Evolutionary conservation across 1,284 basidiomycete genomes (phyloP), one percentile per base, ranked within the genome.

Genomic region (Mycena citricolor): DNA sequence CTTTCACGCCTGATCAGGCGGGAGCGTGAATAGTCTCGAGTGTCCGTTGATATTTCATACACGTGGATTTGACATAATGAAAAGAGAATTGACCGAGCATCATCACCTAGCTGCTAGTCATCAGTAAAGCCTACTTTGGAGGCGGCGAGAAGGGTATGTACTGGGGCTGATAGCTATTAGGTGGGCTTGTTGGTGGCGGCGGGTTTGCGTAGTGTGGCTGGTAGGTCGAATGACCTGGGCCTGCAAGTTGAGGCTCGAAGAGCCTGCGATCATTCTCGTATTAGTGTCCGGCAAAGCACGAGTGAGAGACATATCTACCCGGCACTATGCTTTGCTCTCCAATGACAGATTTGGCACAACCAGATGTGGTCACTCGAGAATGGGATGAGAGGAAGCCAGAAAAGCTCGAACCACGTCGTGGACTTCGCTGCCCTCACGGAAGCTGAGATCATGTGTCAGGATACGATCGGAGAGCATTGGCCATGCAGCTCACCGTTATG

Each of bases 361-460:
- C 70, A 71, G 38, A 73, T 57, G 41, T 67, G 65, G 47, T 70
- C 67, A 47, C 57, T 65, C n/a, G 65, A 67, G 35, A 73, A 57
- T 11, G 71, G 72, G 34, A 73, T 54, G 31, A 74, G 49, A 17
- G 71, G 72, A 10, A 74, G 57, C 57, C 65, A 74, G 62, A 69
- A 73, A 25, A 74, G 57, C 54, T 73, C 68, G 52, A 74, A 73
- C 72, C 71, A 74, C 20, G 58, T 65, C 21, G 62, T 69, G 38
- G 57, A 65, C 57, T 71, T 73, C 13, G 67, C 68, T 32, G 61
- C 57, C 33, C 68, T 54, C 12, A 73, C 64, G 20, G 66, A 65
- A 35, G 58, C 70, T 73, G 49, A 22, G 24, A 12, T 21, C 14
- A n/a, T 20, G 33, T 35, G 41, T 44, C 37, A 41, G 34, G 30